Base-by-base conservation (phyloP, 1,139 yeast genomes). In the Nakaseomyces bracarensis region DNA sequence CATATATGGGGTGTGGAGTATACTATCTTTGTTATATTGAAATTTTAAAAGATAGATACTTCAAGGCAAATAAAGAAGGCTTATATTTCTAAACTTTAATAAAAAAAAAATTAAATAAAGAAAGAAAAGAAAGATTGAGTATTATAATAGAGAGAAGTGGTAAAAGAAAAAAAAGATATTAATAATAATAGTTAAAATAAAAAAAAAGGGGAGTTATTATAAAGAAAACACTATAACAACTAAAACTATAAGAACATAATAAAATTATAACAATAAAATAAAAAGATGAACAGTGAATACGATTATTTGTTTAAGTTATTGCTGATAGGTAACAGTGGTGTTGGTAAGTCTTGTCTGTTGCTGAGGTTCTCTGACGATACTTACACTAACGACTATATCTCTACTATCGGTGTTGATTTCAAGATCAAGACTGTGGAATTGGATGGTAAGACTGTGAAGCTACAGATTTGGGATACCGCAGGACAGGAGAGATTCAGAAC, bases 381-480 rank as follows among this genome's bases (percentile, higher is more conserved):
- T 37, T 91, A 89, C 68, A 89, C 96, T 31, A 95, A 91, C 57
- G 95, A 93, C 60, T 91, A 91, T 69, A 89, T 91, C 58, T 86
- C 96, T 43, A 91, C 98, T 43, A 91, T 91, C 63, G 98, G 98
- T 44, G 98, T 91, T 43, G 98, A 91, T 64, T 91, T 91, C 72
- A 91, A 91, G 69, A 91, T 91, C 68, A 85, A 96, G 71, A 91
- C 97, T 42, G 86, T 91, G 49, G 96, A 89, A 59, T 72, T 91
- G 50, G 97, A 91, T 55, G 98, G 97, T 51, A 91, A 91, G 71
- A 87, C 96, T 45, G 93, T 91, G 64, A 91, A 91, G 70, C 74
- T 93, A 58, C 98, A 91, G 69, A 89, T 91, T 62, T 91, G 98
- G 98, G 98, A 91, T 64, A 91, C 98, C 42, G 98, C 98, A 7